Conservation (phyloP, 2,329 filamentous ascomycete genomes). For the Monilinia vaccinii-corymbosi region DNA sequence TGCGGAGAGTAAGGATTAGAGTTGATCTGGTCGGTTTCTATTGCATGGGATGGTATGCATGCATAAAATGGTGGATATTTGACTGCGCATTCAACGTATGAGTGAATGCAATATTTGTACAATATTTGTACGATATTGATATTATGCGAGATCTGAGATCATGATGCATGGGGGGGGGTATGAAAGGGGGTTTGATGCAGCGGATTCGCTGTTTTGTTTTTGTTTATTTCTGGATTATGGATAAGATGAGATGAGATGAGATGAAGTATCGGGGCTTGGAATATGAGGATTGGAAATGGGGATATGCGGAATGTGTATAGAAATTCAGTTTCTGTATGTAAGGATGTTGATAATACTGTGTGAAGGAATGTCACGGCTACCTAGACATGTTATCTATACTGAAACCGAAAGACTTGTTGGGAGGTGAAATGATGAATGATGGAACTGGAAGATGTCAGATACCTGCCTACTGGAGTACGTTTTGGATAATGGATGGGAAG, state of each 20-base stretch:
- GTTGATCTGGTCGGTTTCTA: neutral
- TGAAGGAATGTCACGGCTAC: neutral
- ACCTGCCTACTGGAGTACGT: no score
- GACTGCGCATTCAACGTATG: neutral
- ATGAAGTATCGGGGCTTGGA: neutral
- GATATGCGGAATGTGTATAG: neutral
- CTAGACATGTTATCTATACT: neutral
- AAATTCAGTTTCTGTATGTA: neutral
- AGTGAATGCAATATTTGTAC: neutral
- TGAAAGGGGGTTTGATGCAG: neutral
- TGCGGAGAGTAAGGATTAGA: constrained; percentile 17
- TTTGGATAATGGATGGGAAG: no score
- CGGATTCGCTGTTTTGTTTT: neutral
- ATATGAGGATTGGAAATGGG: neutral
- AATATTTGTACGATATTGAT: neutral
- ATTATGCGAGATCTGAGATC: neutral
- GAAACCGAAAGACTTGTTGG: no score
- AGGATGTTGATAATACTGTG: neutral
- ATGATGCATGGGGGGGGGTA: neutral
- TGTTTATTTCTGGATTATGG: neutral
- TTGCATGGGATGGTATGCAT: neutral
- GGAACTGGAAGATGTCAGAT: no score
- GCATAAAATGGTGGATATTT: neutral
- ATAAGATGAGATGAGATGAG: neutral
- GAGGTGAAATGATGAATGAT: no score